phyloP scores from a whole-genome alignment of 176 grass and related monocot genomes.

The Oryza australiensis region DNA sequence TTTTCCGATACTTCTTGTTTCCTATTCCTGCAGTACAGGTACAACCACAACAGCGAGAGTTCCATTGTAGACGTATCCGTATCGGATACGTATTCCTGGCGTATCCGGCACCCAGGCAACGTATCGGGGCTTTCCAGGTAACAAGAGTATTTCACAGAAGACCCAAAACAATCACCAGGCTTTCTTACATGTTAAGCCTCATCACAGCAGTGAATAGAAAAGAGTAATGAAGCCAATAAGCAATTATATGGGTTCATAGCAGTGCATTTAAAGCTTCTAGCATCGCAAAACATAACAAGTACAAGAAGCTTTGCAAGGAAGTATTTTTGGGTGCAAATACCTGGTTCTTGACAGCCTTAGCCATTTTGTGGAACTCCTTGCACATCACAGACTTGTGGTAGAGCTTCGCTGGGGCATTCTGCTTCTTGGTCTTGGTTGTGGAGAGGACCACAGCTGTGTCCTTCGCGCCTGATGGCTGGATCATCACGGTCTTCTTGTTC shows the following conservation, averaged over 20 bases:
- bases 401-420: constrained; percentile 58
- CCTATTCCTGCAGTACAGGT: too few relatives aligned
- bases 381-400: constrained; percentile 67
- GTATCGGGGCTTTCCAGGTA: too few relatives aligned
- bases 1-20: too few relatives aligned
- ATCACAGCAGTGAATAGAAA: constrained; percentile 52
- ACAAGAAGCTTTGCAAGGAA: not conserved
- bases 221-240: not conserved
- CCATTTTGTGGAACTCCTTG: constrained; percentile 92
- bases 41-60: too few relatives aligned
- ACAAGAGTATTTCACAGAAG: constrained; percentile 61
- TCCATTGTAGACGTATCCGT: too few relatives aligned
- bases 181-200: constrained; percentile 73
- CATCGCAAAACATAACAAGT: not conserved
- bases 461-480: constrained; percentile 50
- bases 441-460: constrained; percentile 57
- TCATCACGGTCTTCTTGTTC: constrained; percentile 65
- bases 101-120: too few relatives aligned
- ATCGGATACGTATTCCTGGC: too few relatives aligned
- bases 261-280: not conserved
- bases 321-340: constrained; percentile 28
- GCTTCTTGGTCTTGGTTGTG: constrained; percentile 73
- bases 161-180: constrained; percentile 44
- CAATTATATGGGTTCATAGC: not conserved
- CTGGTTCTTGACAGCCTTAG: constrained; percentile 85